Base-by-base conservation (phyloP, 768 basidiomycete species). In the Mycena galericulata region DNA sequence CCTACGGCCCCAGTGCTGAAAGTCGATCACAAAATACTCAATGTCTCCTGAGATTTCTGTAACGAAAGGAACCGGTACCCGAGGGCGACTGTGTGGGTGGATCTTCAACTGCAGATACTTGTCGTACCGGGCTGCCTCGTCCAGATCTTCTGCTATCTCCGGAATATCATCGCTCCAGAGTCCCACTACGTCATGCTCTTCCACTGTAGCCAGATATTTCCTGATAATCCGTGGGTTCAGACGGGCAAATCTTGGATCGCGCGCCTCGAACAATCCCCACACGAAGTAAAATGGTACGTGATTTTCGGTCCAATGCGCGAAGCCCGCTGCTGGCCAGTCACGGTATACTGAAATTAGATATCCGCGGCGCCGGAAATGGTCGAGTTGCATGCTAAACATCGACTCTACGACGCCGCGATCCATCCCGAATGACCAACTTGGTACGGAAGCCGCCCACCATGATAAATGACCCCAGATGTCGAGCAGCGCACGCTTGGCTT, bases 121-220 rank as follows among this genome's bases (percentile, higher is more conserved):
- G 34, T 64, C 62, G 53, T 50, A 56, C 0, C 54, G 43, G 0
- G 8, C 20, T 0, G 53, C 54, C 2, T 8, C 7, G 1, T n/a
- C 8, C 12, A 47, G n/a, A 3, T 41, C 18, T 0, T 11, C 22
- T 15, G 26, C 6, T 0, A 9, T 1, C 1, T 14, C 5, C 2
- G 43, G 43, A 0, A 64, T 7, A 4, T 62, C 62, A 14, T 64
- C 26, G 1, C n/a, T 22, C 54, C 53, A 64, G 6, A 64, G 24
- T 0, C 12, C 53, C 7, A 1, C 1, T 0, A 64, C 14, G 0
- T 40, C n/a, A 1, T 7, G n/a, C 1, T 15, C 0, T 1, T 47
- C 43, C 1, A n/a, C 17, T 1, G 8, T 8, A 3, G 10, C 18
- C 3, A 26, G 34, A 8, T 34, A 64, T 10, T 9, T 2, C 0